phyloP scores from a whole-genome alignment of 176 grass and related monocot species.

The Zoysia japonica region DNA sequence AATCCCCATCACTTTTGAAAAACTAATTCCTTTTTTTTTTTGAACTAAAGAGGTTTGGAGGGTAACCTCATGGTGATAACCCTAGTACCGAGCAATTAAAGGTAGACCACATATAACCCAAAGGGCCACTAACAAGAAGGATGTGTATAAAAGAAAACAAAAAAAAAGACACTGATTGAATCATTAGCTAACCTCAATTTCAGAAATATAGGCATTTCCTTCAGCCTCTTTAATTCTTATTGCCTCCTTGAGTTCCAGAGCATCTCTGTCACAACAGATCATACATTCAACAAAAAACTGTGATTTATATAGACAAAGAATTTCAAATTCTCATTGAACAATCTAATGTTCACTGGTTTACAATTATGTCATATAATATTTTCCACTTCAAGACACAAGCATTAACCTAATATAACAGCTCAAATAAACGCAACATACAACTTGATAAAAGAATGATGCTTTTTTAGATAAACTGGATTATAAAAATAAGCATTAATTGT shows the following conservation, averaged over 20 bases:
- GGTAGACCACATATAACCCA: background rate
- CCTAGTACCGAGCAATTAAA: background rate
- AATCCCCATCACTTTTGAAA: too few relatives aligned
- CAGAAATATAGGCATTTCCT: conserved; percentile 82
- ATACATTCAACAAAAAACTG: conserved; percentile 14
- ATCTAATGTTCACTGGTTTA: conserved; percentile 8
- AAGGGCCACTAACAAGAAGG: background rate
- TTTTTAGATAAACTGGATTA: conserved; percentile 12
- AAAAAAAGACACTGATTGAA: background rate
- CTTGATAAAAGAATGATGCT: conserved; percentile 12
- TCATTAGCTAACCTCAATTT: conserved; percentile 73
- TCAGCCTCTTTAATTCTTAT: conserved; percentile 90
- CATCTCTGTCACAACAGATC: conserved; percentile 59
- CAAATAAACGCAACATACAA: conserved; percentile 16
- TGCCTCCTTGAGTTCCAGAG: conserved; percentile 78
- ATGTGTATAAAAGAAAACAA: background rate
- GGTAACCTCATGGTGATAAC: too few relatives aligned
- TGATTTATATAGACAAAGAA: conserved; percentile 15
- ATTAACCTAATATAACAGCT: conserved; percentile 8
- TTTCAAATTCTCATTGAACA: conserved; percentile 22
- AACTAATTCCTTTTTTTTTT: too few relatives aligned
- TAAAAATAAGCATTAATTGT: conserved; percentile 22
- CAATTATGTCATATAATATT: conserved; percentile 24
- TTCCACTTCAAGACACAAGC: background rate
- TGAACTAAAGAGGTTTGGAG: too few relatives aligned